Percentiles rank a stretch among this genome's conserved stretches.
Evolutionary conservation across 306 rosid genomes (phyloP).

Genomic region (Medicago arabica): DNA sequence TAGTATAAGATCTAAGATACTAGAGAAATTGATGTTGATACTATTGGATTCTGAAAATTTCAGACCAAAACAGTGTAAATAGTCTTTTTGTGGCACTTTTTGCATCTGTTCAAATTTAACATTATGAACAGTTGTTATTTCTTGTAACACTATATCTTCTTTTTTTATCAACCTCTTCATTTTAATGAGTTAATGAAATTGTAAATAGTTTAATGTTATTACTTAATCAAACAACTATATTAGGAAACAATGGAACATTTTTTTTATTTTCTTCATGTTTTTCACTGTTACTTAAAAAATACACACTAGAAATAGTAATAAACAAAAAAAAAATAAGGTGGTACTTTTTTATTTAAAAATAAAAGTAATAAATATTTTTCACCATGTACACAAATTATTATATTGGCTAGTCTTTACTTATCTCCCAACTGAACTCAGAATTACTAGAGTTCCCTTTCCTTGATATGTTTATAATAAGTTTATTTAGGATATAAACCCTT

Average conservation of each 20-base stretch:
- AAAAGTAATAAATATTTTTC: no score
- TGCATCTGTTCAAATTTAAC: constrained; percentile 17
- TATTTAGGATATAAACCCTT: no score
- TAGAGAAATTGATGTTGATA: constrained; percentile 74
- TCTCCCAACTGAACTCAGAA: no score
- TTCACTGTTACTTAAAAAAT: no score
- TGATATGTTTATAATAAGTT: no score
- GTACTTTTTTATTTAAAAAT: no score
- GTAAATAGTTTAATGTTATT: background rate
- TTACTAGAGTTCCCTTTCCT: no score
- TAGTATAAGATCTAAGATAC: constrained; percentile 61
- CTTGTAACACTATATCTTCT: background rate
- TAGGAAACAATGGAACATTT: background rate
- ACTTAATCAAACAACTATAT: background rate
- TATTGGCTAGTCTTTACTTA: no score
- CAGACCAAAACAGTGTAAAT: constrained; percentile 86
- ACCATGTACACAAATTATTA: no score
- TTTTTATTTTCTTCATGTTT: no score
- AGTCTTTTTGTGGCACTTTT: constrained; percentile 8
- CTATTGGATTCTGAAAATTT: constrained; percentile 77
- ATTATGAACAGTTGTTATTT: background rate
- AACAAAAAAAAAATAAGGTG: no score
- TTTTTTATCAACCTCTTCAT: background rate
- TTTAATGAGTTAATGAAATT: background rate
- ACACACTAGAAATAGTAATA: no score